Evolutionary conservation across 352 stramenopile species (phyloP), one percentile per base, ranked within the genome.

Genomic region (Pythium pyrilobum): DNA sequence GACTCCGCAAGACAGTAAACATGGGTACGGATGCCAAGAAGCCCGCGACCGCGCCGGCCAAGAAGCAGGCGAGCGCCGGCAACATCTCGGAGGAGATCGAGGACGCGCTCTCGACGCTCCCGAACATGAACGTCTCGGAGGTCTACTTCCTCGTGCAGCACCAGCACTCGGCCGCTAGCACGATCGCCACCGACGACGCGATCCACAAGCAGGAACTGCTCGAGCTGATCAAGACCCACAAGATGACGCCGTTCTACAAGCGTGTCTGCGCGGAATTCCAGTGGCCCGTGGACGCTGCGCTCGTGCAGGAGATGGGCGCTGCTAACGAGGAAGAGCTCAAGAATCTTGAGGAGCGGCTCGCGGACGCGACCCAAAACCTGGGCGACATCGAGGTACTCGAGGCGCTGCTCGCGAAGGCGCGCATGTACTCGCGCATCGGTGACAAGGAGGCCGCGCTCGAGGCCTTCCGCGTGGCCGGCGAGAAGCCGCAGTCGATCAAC

Each of bases 301-400:
- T 95, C 1, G 69, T 87, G 25, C 34, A 33, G 12, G 45, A 71
- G 41, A 92, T 96, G 82, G 61, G 46, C 13, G 60, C 60, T 0
- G 68, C 67, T 37, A 95, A 93, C 65, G 77, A 81, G 2, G 67
- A 71, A 1, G 75, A 95, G 28, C 47, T 97, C 37, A 66, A 81
- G 41, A 56, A 66, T 33, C 62, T 98, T 9, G 86, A 97, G 50
- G 86, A 87, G 31, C 87, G 87, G 6, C 68, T 97, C 13, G 73
- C 77, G 8, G 93, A 98, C 56, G 96, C 96, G n/a, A 89, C 92
- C 64, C 90, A 98, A 66, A 98, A 97, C 68, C 66, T 97, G 16
- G 96, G 96, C 18, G 97, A 99, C 63, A 98, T 98, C 80, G 96
- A 99, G 71, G 93, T 99, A 32, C 82, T 99, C 27, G 93, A 99